Evolutionary conservation across 441 rosid genomes (phyloP).

Genomic region (Jatropha podagrica): DNA sequence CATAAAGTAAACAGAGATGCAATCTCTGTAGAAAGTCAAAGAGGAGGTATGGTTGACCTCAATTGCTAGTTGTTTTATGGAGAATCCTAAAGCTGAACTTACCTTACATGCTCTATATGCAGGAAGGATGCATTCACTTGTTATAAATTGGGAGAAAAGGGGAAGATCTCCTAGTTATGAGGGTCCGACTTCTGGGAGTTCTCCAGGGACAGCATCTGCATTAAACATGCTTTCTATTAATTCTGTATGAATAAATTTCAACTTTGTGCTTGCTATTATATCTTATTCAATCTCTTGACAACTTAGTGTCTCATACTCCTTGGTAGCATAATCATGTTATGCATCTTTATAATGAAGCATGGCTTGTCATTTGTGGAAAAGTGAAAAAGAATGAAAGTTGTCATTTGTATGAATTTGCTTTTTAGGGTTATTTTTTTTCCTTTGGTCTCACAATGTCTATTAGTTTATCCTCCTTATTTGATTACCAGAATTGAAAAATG

Average conservation of each 20-base stretch:
- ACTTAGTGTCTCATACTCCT: neutral
- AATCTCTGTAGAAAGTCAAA: slow-evolving; percentile 48
- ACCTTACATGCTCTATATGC: slow-evolving; percentile 20
- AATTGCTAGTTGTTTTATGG: slow-evolving; percentile 16
- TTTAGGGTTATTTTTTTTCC: neutral
- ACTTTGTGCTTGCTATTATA: neutral
- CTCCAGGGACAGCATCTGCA: slow-evolving; percentile 48
- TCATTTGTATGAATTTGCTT: neutral
- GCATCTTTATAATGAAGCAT: neutral
- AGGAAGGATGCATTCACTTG: slow-evolving; percentile 74
- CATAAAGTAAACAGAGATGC: slow-evolving; percentile 53
- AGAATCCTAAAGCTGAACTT: slow-evolving; percentile 16
- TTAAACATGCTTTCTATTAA: slow-evolving; percentile 44
- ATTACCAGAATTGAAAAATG: neutral
- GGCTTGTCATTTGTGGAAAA: neutral
- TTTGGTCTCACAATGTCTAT: neutral
- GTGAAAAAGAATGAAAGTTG: neutral
- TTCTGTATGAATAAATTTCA: slow-evolving; percentile 42
- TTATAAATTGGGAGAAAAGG: slow-evolving; percentile 72
- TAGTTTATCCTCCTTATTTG: slow-evolving; percentile 1
- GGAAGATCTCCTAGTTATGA: slow-evolving; percentile 63
- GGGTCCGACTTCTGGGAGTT: slow-evolving; percentile 45
- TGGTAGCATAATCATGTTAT: neutral
- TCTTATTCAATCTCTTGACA: neutral
- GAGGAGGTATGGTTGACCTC: slow-evolving; percentile 58